A percentile compares a stretch with the other conserved stretches of the same genome.
These are phyloP conservation scores for Dactylellina haptotyla DNA, from an alignment of 2,329 filamentous ascomycete species.

Conservation along the genomic window DNA sequence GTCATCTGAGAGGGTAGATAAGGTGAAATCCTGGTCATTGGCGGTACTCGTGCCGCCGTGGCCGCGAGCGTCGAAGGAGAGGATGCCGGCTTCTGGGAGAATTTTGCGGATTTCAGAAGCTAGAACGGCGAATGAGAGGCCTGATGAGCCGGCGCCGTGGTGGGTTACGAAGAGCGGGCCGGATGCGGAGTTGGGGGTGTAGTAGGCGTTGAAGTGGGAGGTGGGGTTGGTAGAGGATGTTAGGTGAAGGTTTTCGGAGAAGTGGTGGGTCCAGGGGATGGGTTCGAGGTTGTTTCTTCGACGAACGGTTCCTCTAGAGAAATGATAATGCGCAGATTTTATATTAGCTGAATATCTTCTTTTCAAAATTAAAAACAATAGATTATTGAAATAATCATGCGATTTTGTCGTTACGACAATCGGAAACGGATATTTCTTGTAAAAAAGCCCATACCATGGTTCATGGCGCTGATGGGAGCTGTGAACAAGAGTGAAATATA, in stretches of 20 bases:
- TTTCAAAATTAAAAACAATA: constrained; percentile 15
- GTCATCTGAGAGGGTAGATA: constrained; percentile 78
- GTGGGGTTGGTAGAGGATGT: constrained; percentile 63
- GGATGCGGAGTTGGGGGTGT: constrained; percentile 79
- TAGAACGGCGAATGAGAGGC: constrained; percentile 87
- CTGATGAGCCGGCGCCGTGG: constrained; percentile 93
- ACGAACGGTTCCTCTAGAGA: constrained; percentile 60
- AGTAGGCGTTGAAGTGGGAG: constrained; percentile 79
- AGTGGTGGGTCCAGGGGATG: constrained; percentile 88
- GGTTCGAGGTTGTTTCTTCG: constrained; percentile 69
- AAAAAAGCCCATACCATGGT: constrained; percentile 56
- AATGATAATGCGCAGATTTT: constrained; percentile 56
- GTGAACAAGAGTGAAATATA: constrained; percentile 33
- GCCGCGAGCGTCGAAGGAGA: constrained; percentile 85
- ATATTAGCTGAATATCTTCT: too few species aligned
- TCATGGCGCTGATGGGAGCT: constrained; percentile 37
- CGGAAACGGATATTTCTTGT: too few species aligned
- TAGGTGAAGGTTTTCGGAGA: constrained; percentile 85
- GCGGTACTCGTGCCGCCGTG: constrained; percentile 70
- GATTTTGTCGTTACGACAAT: too few species aligned
- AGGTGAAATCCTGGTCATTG: constrained; percentile 70
- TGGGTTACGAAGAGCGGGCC: constrained; percentile 91
- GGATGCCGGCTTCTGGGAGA: constrained; percentile 81
- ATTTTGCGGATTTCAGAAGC: constrained; percentile 79
- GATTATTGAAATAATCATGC: too few species aligned